Evolutionary conservation across 768 basidiomycete species (phyloP).

Genomic region (Mycena galopus): DNA sequence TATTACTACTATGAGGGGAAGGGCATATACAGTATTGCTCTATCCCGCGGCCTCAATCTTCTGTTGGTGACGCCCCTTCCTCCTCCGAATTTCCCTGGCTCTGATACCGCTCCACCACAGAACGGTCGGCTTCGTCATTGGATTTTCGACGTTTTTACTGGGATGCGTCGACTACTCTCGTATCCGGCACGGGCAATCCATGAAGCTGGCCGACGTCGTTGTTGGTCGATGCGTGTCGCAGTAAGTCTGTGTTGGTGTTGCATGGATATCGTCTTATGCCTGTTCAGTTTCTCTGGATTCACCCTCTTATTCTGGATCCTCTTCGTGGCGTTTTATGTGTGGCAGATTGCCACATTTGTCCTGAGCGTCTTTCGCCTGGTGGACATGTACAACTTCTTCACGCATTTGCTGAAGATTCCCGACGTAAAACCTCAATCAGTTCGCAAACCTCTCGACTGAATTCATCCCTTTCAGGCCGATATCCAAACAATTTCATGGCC

Average conservation of each 20-base stretch:
- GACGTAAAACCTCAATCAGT: slow-evolving; percentile 68
- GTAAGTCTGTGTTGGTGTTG: slow-evolving; percentile 57
- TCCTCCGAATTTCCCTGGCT: slow-evolving; percentile 28
- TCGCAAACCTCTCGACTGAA: slow-evolving; percentile 18
- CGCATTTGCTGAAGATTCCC: slow-evolving; percentile 91
- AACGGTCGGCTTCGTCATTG: slow-evolving; percentile 97
- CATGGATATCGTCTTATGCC: slow-evolving; percentile 6
- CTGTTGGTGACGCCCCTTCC: slow-evolving; percentile 72
- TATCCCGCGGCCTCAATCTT: slow-evolving; percentile 92
- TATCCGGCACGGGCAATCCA: slow-evolving; percentile 75
- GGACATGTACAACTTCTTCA: slow-evolving; percentile 97
- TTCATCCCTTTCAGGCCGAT: slow-evolving; percentile 73
- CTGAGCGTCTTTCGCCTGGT: slow-evolving; percentile 82
- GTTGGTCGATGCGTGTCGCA: slow-evolving; percentile 87
- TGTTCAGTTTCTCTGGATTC: slow-evolving; percentile 82
- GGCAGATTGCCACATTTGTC: slow-evolving; percentile 87
- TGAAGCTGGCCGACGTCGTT: slow-evolving; percentile 83
- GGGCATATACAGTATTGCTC: slow-evolving; percentile 94
- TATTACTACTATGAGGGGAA: slow-evolving; percentile 98
- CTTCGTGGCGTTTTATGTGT: slow-evolving; percentile 89
- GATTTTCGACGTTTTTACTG: slow-evolving; percentile 96
- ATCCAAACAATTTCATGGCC: slow-evolving; percentile 99
- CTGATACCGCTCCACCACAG: slow-evolving; percentile 60
- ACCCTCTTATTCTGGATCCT: slow-evolving; percentile 87
- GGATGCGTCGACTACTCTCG: slow-evolving; percentile 95